Base-by-base conservation (phyloP, 352 stramenopile genomes). In the Phytophthora lateralis region DNA sequence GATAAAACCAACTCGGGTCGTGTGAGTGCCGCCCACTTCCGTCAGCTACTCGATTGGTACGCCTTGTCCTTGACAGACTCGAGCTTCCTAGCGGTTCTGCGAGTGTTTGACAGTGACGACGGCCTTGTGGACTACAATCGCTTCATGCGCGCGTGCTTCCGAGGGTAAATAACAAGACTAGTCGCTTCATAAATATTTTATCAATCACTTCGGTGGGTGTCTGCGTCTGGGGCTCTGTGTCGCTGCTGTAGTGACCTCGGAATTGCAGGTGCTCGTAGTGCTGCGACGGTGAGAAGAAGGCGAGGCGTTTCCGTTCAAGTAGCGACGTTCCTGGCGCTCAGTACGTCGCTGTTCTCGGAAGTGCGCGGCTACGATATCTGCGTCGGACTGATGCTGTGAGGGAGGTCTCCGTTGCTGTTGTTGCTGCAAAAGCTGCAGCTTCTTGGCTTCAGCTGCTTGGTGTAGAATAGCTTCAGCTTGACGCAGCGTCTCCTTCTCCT, bases 31-130 rank as follows among this genome's bases (percentile, higher is more conserved):
- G 63, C 76, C 8, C 80, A 92, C 51, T 90, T 92, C 44, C 80
- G 82, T 8, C 80, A 90, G 39, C 44, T 92, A n/a, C 73, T 92
- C 46, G 78, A 87, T 53, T 90, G 82, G 82, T 90, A 89, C 55
- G 68, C 75, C 21, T 60, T 92, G 11, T 37, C 72, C 1, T 38
- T 92, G 27, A 71, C 55, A 15, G 78, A 92, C 56, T 66, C 85
- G 21, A 53, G 61, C 29, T 82, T 88, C n/a, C 57, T 87, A 30
- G 50, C 66, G 15, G 47, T 91, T 11, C 74, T 91, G n/a, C 80
- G 80, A 46, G 72, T 73, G 7, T 91, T 90, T 27, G 82, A 91
- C 55, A 66, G 72, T 37, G 74, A 78, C 10, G 78, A 91, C 47
- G 82, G 75, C 6, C 69, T 78, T 37, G 70, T 91, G 12, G 82